Evolutionary conservation across 352 stramenopile genomes (phyloP).

Genomic region (Phytophthora fragariae): DNA sequence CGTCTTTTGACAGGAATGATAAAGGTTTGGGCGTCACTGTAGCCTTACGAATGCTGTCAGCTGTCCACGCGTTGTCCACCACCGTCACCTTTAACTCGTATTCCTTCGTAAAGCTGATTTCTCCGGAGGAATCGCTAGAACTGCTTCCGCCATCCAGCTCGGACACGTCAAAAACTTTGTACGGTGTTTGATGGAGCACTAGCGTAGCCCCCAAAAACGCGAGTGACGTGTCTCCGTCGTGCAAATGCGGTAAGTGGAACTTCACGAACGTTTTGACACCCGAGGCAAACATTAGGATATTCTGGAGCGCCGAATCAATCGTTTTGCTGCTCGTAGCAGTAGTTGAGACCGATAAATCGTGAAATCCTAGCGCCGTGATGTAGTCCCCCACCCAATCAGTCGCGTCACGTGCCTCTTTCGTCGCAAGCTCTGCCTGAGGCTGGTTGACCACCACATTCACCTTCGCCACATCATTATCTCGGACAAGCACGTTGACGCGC

Average conservation of each 20-base stretch:
- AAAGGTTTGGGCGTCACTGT: constrained; percentile 23
- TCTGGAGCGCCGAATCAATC: constrained; percentile 32
- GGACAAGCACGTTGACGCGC: constrained; percentile 56
- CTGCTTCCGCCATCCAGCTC: constrained; percentile 21
- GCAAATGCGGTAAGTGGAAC: constrained; percentile 66
- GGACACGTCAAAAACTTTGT: constrained; percentile 70
- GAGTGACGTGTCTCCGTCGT: constrained; percentile 54
- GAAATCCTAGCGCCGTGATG: constrained; percentile 56
- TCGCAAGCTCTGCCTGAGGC: constrained; percentile 40
- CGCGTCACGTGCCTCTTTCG: constrained; percentile 52
- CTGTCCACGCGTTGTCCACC: constrained; percentile 62
- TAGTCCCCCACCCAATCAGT: constrained; percentile 67
- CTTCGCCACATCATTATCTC: constrained; percentile 56
- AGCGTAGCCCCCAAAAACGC: constrained; percentile 46
- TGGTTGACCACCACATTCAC: constrained; percentile 55
- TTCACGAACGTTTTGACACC: constrained; percentile 67
- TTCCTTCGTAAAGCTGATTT: constrained; percentile 48
- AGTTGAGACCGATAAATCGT: constrained; percentile 56
- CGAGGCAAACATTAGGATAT: constrained; percentile 58
- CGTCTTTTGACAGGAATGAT: constrained; percentile 27
- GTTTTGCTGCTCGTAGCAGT: constrained; percentile 16
- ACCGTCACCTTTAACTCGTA: constrained; percentile 58
- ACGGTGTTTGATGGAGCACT: constrained; percentile 66
- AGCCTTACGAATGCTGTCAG: constrained; percentile 28
- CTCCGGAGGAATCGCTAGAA: constrained; percentile 4